These are phyloP conservation scores for Trichoderma koningii DNA, from an alignment of 2,329 filamentous ascomycete genomes.

Conservation along the genomic window DNA sequence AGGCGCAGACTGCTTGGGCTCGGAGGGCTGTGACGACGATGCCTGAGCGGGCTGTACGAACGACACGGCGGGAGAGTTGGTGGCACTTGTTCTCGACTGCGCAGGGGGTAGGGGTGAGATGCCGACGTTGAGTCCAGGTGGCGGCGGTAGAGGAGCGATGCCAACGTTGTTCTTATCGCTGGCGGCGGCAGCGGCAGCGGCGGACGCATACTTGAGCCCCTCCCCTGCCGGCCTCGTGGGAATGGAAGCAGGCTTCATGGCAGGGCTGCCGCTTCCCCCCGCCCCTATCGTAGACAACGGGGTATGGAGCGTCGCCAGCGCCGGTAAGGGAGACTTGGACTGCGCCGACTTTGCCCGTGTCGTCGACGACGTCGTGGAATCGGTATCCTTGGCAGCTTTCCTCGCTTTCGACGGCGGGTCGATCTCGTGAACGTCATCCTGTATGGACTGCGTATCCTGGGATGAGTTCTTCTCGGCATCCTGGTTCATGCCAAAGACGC, in stretches of 20 bases:
- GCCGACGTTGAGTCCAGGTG: conserved; percentile 63
- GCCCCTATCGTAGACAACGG: conserved; percentile 64
- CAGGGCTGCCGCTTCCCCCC: conserved; percentile 54
- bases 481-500: conserved; percentile 74
- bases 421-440: conserved; percentile 72
- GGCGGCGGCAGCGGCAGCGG: conserved; percentile 88
- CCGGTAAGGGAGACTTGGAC: conserved; percentile 91
- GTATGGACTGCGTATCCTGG: conserved; percentile 89
- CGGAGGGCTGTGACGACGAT: conserved; percentile 29
- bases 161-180: conserved; percentile 86
- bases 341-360: conserved; percentile 80
- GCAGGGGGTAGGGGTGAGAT: conserved; percentile 53
- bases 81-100: conserved; percentile 57
- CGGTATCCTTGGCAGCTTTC: conserved; percentile 63
- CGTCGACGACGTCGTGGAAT: conserved; percentile 45
- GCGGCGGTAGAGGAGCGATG: conserved; percentile 89
- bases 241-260: conserved; percentile 91
- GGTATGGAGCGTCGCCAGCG: conserved; percentile 84
- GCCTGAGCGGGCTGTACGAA: conserved; percentile 44
- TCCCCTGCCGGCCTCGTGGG: conserved; percentile 85
- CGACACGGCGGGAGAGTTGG: conserved; percentile 56
- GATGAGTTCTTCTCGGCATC: conserved; percentile 91
- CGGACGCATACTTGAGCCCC: conserved; percentile 93
- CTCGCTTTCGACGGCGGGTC: conserved; percentile 51
- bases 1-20: conserved; percentile 39